Base-by-base conservation (phyloP, 2,329 filamentous ascomycete species). In the Venturia asperata region DNA sequence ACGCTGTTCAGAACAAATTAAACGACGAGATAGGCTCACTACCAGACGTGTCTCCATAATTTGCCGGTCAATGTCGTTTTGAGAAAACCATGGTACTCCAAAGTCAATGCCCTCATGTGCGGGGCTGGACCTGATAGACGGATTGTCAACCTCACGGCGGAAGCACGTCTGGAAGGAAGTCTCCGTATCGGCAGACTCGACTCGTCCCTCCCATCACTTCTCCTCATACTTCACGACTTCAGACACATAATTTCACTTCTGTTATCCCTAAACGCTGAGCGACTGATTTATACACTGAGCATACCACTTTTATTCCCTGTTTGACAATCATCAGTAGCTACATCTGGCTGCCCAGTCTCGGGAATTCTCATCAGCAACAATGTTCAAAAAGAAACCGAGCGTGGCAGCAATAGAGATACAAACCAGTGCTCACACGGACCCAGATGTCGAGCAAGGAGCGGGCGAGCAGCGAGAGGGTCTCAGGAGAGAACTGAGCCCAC, bases 401-500 rank as follows among this genome's bases (percentile, higher is more conserved):
- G 17, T 58, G 52, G 30, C 30, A 58, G 52, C 27, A n/a, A 27
- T 58, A 27, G 27, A 11, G n/a, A 58, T 15, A 56, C 49, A 10
- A 34, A 58, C 3, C 6, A 58, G 15, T 37, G 37, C 30, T 3
- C 15, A 27, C 30, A 58, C 27, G n/a, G 49, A 56, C 17, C 49
- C 24, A 17, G 52, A 58, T 58, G 52, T 58, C 24, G 52, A 37
- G n/a, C 30, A 37, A 6, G 30, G 1, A 58, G 52, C 27, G 17
- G 52, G 15, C 15, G 30, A 58, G 17, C 49, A 41, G 15, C 15
- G 7, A 30, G 60, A 55, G 17, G 62, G 47, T 15, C 63, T 64
- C 34, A 24, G 60, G 37, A 45, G 63, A 17, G 47, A 64, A n/a
- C 7, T 64, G 41, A 64, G 27, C 4, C 24, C 63, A 10, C 24